A percentile compares a stretch with the other conserved stretches of the same genome.
Conservation (phyloP, 1,284 basidiomycete genomes). For the Cryptococcus amylolentus region DNA sequence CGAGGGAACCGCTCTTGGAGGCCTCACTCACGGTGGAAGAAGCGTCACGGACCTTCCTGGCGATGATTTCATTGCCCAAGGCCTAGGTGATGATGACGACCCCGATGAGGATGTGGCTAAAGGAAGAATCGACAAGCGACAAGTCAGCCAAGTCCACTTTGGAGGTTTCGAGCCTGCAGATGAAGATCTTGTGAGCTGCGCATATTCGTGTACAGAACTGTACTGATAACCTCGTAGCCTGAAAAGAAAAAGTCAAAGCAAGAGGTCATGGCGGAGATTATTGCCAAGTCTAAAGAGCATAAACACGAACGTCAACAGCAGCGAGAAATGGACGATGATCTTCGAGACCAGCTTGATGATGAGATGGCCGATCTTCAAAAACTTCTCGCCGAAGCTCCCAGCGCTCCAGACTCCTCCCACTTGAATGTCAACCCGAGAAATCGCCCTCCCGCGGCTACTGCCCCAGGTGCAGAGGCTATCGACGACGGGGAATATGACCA, state of each 20-base stretch:
- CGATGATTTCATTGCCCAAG: slow-evolving; percentile 81
- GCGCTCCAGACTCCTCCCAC: slow-evolving; percentile 33
- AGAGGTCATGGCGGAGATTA: slow-evolving; percentile 97
- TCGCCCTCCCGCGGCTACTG: not conserved
- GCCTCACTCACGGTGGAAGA: slow-evolving; percentile 90
- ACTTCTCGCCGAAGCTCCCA: slow-evolving; percentile 63
- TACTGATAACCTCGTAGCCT: slow-evolving; percentile 53
- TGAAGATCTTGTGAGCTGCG: slow-evolving; percentile 53
- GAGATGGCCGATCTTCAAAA: slow-evolving; percentile 80
- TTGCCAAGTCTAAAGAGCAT: slow-evolving; percentile 93
- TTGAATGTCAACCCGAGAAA: slow-evolving; percentile 25
- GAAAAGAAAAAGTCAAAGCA: slow-evolving; percentile 83
- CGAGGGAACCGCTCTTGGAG: slow-evolving; percentile 42
- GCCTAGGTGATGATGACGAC: slow-evolving; percentile 68
- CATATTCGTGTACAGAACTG: not conserved
- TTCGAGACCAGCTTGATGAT: slow-evolving; percentile 83
- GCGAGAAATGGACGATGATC: slow-evolving; percentile 77
- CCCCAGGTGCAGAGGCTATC: slow-evolving; percentile 27
- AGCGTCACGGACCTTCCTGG: slow-evolving; percentile 61
- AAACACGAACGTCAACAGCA: slow-evolving; percentile 87
- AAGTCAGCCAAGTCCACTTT: slow-evolving; percentile 71
- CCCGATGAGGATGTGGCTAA: slow-evolving; percentile 59
- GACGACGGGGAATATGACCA: slow-evolving; percentile 69
- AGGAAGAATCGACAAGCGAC: slow-evolving; percentile 66
- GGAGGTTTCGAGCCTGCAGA: slow-evolving; percentile 74